phyloP scores from a whole-genome alignment of 2,329 filamentous ascomycete genomes.

The Penicillium sp. region DNA sequence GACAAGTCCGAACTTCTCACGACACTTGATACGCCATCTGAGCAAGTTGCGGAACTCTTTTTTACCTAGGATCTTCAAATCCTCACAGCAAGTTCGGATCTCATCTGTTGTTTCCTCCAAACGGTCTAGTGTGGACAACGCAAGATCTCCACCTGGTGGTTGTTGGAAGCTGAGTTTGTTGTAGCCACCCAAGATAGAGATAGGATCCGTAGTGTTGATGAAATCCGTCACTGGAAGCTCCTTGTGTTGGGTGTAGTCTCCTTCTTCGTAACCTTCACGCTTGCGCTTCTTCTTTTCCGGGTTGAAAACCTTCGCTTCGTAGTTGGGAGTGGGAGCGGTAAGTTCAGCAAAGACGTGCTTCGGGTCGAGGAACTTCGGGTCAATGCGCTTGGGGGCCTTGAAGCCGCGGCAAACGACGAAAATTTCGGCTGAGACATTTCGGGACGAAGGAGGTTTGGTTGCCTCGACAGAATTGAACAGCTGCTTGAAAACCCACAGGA shows the following conservation, averaged over 20 bases:
- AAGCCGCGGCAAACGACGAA: constrained; percentile 96
- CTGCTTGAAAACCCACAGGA: constrained; percentile 98
- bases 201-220: constrained; percentile 89
- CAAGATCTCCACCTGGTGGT: constrained; percentile 76
- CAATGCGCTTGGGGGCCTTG: constrained; percentile 91
- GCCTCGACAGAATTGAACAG: constrained; percentile 93
- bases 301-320: constrained; percentile 97
- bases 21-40: constrained; percentile 83
- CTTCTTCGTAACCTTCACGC: constrained; percentile 96
- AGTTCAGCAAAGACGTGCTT: constrained; percentile 89
- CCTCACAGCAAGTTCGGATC: constrained; percentile 72
- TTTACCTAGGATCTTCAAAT: constrained; percentile 85
- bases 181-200: constrained; percentile 81
- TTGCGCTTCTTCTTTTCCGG: constrained; percentile 97
- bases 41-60: constrained; percentile 92
- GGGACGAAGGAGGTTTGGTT: constrained; percentile 91
- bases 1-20: constrained; percentile 85
- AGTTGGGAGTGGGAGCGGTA: constrained; percentile 81
- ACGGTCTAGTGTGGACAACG: constrained; percentile 79
- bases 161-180: constrained; percentile 85
- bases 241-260: constrained; percentile 89
- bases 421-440: constrained; percentile 96
- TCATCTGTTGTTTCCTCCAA: constrained; percentile 84
- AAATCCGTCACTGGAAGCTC: constrained; percentile 87
- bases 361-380: constrained; percentile 88